Base-by-base conservation (phyloP, 2,329 filamentous ascomycete genomes). In the Aspergillus hiratsukae region DNA sequence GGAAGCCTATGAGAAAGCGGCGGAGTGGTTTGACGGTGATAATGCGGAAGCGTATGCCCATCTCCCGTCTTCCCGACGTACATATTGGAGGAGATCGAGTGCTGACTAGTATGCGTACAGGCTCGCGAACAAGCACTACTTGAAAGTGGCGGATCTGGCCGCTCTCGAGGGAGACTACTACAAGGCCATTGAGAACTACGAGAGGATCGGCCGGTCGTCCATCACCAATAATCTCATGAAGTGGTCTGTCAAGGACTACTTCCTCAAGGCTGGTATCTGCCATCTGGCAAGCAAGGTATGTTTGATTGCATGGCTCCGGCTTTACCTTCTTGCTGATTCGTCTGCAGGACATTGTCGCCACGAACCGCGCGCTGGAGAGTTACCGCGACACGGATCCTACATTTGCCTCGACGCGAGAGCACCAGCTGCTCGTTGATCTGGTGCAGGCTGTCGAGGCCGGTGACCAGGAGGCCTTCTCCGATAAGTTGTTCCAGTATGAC, bases 241-340 rank as follows among this genome's bases (percentile, higher is more conserved):
- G 72, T 96, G 90, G 84, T 90, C 86, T 49, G 91, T 97, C 61
- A 97, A 97, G 76, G 91, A 97, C 63, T 97, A 97, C 77, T 87
- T 97, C 69, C 82, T 97, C 69, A 96, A 97, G 78, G 90, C 91
- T 0, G 92, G 91, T 31, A 89, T 97, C 70, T 97, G 92, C 78
- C 88, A 96, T 72, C 81, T 97, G 40, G 85, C 84, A 54, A 81
- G 82, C n/a, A 80, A 77, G 55, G 78, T 78, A 72, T 41, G 66
- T 57, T 25, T 7, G 11, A 35, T 14, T 48, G 8, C 6, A 3
- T 29, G 3, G 7, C 52, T 40, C 31, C 35, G n/a, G 4, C 4
- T 28, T 53, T 1, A 6, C 3, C 8, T 11, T 11, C 35, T 27
- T 23, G 51, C 51, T 52, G 50, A 54, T 37, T 17, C 2, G 29